Conservation (phyloP, 2,329 filamentous ascomycete genomes). For the Colletotrichum sublineola region DNA sequence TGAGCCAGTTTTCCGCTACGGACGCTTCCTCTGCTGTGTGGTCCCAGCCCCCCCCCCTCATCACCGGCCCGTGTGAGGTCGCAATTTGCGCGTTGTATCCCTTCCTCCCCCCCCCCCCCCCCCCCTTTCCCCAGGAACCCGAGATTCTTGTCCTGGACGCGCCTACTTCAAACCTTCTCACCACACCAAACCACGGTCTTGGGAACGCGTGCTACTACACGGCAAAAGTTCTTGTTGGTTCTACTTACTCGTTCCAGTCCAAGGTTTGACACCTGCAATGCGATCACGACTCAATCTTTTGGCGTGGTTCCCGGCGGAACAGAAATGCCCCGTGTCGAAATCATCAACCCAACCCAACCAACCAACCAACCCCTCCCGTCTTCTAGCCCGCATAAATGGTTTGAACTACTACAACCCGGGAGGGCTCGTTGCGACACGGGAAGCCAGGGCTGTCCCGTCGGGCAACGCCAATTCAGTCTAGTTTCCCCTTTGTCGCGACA, state of each 20-base stretch:
- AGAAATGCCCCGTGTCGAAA: neutral
- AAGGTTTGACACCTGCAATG: conserved; percentile 38
- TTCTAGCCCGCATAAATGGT: neutral
- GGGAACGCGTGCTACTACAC: conserved; percentile 11
- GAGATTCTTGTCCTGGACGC: neutral
- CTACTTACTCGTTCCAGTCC: conserved; percentile 1
- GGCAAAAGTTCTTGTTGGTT: neutral
- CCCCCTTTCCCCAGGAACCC: neutral
- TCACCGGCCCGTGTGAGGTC: neutral
- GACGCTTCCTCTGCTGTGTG: conserved; percentile 5
- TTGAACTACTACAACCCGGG: neutral
- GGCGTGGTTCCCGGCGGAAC: conserved; percentile 8
- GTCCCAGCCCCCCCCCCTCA: neutral
- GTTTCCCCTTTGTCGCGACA: neutral
- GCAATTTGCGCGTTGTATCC: neutral
- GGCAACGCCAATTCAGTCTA: neutral
- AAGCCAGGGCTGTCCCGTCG: neutral
- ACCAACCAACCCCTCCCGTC: too few relatives aligned
- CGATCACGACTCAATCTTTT: conserved; percentile 30
- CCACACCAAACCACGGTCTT: conserved; percentile 28
- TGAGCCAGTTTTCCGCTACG: conserved; percentile 2
- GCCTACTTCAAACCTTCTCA: conserved; percentile 17
- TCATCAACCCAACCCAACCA: neutral
- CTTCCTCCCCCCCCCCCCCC: neutral
- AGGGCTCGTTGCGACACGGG: neutral